Conservation (phyloP, 129 eudicot genomes). For the Mikania micrantha region DNA sequence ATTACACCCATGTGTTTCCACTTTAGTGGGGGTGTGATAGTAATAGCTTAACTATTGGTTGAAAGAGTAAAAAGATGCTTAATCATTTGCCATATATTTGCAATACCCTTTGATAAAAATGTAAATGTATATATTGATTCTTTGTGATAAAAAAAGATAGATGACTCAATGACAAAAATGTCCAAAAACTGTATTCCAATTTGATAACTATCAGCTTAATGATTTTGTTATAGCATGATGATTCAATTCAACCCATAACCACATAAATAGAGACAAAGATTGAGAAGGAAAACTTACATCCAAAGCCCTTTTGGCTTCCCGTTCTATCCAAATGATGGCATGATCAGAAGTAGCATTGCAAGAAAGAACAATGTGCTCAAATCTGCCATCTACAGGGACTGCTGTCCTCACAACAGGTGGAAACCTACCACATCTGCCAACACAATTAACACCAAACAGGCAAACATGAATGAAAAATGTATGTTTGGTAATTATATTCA, state of each 20-base stretch:
- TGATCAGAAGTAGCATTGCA: slow-evolving; percentile 95
- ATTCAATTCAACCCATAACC: slow-evolving; percentile 2
- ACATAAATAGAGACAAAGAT: neutral
- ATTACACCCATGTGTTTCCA: too few species aligned
- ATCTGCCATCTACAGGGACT: slow-evolving; percentile 96
- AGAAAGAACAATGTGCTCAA: slow-evolving; percentile 87
- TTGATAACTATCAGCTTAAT: too few species aligned
- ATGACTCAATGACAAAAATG: neutral
- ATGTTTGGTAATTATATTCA: neutral
- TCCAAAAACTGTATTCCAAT: neutral
- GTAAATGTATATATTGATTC: neutral
- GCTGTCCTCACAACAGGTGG: slow-evolving; percentile 94
- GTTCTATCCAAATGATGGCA: slow-evolving; percentile 91
- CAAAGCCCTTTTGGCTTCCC: slow-evolving; percentile 80
- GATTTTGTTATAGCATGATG: neutral
- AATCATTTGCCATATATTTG: neutral
- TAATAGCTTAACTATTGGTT: too few species aligned
- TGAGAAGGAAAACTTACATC: slow-evolving; percentile 45
- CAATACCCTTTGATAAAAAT: neutral
- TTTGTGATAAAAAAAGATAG: neutral
- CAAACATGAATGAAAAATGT: neutral
- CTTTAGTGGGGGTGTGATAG: too few species aligned
- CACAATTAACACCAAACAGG: neutral
- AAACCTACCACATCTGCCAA: slow-evolving; percentile 77
- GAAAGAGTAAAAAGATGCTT: neutral